These are phyloP conservation scores for Discostella stelligera DNA, from an alignment of 352 stramenopile genomes.

Conservation along the genomic window DNA sequence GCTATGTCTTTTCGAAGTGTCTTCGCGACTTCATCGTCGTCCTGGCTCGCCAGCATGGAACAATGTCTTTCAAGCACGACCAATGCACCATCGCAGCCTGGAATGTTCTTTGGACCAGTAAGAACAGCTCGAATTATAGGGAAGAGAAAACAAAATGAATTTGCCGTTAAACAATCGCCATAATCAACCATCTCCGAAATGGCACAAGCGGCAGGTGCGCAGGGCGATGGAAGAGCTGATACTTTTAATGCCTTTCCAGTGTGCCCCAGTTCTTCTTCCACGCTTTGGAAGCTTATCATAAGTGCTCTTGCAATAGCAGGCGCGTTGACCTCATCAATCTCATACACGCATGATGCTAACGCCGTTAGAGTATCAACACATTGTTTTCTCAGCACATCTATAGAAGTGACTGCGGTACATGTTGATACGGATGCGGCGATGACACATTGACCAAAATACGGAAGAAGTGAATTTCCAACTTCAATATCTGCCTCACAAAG, in stretches of 20 bases:
- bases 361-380: constrained; percentile 58
- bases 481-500: constrained; percentile 75
- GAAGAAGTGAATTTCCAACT: constrained; percentile 73
- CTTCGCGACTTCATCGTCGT: constrained; percentile 51
- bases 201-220: constrained; percentile 57
- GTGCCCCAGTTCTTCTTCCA: constrained; percentile 17
- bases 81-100: constrained; percentile 74
- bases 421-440: constrained; percentile 49
- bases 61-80: constrained; percentile 72
- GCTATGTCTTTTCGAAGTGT: constrained; percentile 71
- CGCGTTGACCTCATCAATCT: constrained; percentile 79
- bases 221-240: constrained; percentile 65
- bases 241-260: constrained; percentile 34
- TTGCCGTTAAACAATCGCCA: constrained; percentile 67
- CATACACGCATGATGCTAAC: constrained; percentile 77
- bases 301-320: constrained; percentile 62
- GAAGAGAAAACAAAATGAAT: constrained; percentile 81
- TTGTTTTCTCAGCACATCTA: constrained; percentile 44
- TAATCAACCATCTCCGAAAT: constrained; percentile 83
- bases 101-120: constrained; percentile 69
- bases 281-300: constrained; percentile 52
- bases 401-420: constrained; percentile 38
- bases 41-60: constrained; percentile 56
- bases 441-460: constrained; percentile 49
- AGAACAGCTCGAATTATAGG: constrained; percentile 72